Conservation (phyloP, 768 basidiomycete genomes). For the Lactarius hatsudake region DNA sequence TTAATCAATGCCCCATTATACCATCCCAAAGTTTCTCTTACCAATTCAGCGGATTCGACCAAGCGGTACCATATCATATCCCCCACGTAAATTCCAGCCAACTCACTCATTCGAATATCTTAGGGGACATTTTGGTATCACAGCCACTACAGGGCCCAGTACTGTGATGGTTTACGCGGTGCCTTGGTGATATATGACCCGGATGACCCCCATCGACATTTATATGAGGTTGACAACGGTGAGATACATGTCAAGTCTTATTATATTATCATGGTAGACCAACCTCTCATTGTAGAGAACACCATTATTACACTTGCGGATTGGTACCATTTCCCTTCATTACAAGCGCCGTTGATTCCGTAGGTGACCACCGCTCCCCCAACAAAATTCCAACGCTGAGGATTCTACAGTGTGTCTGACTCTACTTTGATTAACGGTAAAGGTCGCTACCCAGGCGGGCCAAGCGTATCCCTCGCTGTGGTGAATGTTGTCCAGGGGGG, state of each 20-base stretch:
- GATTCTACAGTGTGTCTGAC: constrained; percentile 14
- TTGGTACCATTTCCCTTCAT: constrained; percentile 27
- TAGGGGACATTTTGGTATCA: constrained; percentile 38
- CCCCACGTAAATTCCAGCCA: constrained; percentile 28
- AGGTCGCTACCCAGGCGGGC: constrained; percentile 24
- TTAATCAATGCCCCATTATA: constrained; percentile 47
- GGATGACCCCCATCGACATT: constrained; percentile 27
- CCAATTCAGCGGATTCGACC: constrained; percentile 35
- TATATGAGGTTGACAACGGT: constrained; percentile 33
- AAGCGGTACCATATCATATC: constrained; percentile 37
- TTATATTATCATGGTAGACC: background rate
- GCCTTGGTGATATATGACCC: constrained; percentile 32
- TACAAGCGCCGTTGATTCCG: background rate
- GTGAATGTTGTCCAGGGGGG: constrained; percentile 21
- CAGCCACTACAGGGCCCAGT: constrained; percentile 38
- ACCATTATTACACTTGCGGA: constrained; percentile 32
- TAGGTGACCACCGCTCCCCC: background rate
- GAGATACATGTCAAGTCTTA: background rate
- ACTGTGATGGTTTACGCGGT: constrained; percentile 36
- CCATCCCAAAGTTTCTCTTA: constrained; percentile 43
- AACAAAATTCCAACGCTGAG: background rate
- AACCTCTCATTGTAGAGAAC: constrained; percentile 9
- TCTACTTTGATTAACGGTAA: constrained; percentile 27
- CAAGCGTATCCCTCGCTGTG: constrained; percentile 4
- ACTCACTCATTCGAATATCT: background rate